Conservation (phyloP, 2,329 filamentous ascomycete species). For the Neofusicoccum sp. region DNA sequence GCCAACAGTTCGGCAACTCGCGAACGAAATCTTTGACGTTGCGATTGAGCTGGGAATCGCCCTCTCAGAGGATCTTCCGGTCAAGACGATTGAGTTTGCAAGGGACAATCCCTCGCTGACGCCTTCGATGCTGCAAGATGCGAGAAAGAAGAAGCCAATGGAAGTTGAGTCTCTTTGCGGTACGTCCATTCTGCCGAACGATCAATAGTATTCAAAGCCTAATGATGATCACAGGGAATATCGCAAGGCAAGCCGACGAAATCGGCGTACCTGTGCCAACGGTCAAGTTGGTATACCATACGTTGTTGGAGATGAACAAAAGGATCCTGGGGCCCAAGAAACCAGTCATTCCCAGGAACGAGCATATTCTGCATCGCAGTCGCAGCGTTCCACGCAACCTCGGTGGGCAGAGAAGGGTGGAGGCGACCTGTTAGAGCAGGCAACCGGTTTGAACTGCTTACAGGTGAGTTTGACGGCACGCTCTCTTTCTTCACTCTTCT, state of each 20-base stretch:
- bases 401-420: background rate
- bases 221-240: background rate
- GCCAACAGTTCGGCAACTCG: conserved; percentile 21
- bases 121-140: conserved; percentile 27
- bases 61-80: conserved; percentile 20
- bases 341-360: background rate
- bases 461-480: background rate
- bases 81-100: conserved; percentile 21
- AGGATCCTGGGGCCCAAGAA: background rate
- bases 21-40: conserved; percentile 23
- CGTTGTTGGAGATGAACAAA: conserved; percentile 8
- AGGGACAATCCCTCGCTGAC: conserved; percentile 20
- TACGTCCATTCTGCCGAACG: background rate
- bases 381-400: background rate
- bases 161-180: conserved; percentile 25
- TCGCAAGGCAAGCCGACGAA: conserved; percentile 3
- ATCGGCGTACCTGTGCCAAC: conserved; percentile 14
- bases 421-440: background rate
- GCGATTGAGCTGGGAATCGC: conserved; percentile 21
- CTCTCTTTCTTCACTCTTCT: background rate
- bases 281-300: conserved; percentile 14
- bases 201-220: background rate
- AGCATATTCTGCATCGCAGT: background rate
- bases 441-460: background rate
- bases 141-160: conserved; percentile 23